Percentiles rank a stretch among this genome's conserved stretches.
phyloP scores from a whole-genome alignment of 768 basidiomycete species.

The Russula ochroleuca region DNA sequence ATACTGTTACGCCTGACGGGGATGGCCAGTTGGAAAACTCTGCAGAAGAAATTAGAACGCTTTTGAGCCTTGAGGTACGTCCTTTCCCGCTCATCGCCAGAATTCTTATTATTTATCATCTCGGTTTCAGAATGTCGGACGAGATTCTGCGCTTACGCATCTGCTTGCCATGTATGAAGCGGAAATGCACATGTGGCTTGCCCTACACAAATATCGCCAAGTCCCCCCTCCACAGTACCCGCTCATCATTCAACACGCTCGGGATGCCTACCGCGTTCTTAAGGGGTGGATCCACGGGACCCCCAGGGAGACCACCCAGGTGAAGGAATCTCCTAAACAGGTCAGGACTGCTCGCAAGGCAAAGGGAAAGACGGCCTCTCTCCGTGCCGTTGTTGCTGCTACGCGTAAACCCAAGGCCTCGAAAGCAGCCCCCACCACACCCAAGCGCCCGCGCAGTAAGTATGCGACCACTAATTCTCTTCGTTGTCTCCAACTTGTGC shows the following conservation, averaged over 20 bases:
- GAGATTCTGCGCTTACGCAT: slow-evolving; percentile 32
- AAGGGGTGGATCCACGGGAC: slow-evolving; percentile 34
- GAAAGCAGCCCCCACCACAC: slow-evolving; percentile 39
- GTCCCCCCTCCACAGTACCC: slow-evolving; percentile 42
- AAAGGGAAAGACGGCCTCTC: slow-evolving; percentile 19
- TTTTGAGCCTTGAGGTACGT: slow-evolving; percentile 34
- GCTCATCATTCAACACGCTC: slow-evolving; percentile 49
- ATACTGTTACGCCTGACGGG: slow-evolving; percentile 30
- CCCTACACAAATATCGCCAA: slow-evolving; percentile 63
- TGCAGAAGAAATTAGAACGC: slow-evolving; percentile 36
- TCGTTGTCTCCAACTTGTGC: not conserved
- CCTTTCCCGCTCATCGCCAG: not conserved
- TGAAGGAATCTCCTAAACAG: slow-evolving; percentile 21
- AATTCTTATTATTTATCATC: not conserved
- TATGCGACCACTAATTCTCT: not conserved
- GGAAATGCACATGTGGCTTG: slow-evolving; percentile 60
- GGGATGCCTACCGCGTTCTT: slow-evolving; percentile 50
- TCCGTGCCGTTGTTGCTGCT: slow-evolving; percentile 24
- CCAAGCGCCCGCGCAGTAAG: slow-evolving; percentile 37
- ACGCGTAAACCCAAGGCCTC: slow-evolving; percentile 14
- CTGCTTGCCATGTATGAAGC: slow-evolving; percentile 48
- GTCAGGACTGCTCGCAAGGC: slow-evolving; percentile 19
- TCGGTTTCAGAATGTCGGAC: slow-evolving; percentile 31
- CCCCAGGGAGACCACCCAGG: not conserved
- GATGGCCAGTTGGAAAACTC: slow-evolving; percentile 10